A percentile compares a stretch with the other conserved stretches of the same genome.
These are phyloP conservation scores for Chaetoscypha palmicola DNA, from an alignment of 2,329 filamentous ascomycete genomes.

Conservation along the genomic window DNA sequence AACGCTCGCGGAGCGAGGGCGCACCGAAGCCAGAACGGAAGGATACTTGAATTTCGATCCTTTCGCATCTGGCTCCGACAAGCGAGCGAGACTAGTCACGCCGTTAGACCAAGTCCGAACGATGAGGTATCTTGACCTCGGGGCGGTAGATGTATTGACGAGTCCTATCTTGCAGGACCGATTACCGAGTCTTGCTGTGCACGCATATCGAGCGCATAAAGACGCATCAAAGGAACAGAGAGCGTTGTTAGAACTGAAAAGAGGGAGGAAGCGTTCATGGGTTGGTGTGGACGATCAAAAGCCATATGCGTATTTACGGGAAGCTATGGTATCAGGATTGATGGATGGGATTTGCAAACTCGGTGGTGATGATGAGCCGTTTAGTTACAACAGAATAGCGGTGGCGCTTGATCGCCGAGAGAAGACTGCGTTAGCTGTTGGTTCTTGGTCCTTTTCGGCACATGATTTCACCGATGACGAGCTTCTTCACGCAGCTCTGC, in stretches of 20 bases:
- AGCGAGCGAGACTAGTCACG: conserved; percentile 32
- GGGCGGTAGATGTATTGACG: conserved; percentile 77
- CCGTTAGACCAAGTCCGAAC: conserved; percentile 45
- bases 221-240: conserved; percentile 68
- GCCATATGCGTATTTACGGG: conserved; percentile 81
- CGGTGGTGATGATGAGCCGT: conserved; percentile 51
- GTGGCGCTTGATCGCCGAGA: conserved; percentile 59
- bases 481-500: conserved; percentile 72
- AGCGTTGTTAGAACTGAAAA: conserved; percentile 62
- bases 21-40: conserved; percentile 17
- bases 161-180: conserved; percentile 70
- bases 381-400: conserved; percentile 59
- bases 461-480: conserved; percentile 89
- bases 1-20: conserved; percentile 13
- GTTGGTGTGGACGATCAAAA: conserved; percentile 79
- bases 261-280: conserved; percentile 81
- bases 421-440: conserved; percentile 57
- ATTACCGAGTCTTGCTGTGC: conserved; percentile 69
- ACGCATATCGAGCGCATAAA: conserved; percentile 76
- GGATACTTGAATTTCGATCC: conserved; percentile 16
- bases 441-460: conserved; percentile 80
- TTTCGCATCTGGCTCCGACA: conserved; percentile 15
- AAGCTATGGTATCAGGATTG: conserved; percentile 87
- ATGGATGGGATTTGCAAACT: conserved; percentile 84
- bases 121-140: conserved; percentile 72